Base-by-base conservation (phyloP, 2,329 filamentous ascomycete species). In the Didymella pinodella region DNA sequence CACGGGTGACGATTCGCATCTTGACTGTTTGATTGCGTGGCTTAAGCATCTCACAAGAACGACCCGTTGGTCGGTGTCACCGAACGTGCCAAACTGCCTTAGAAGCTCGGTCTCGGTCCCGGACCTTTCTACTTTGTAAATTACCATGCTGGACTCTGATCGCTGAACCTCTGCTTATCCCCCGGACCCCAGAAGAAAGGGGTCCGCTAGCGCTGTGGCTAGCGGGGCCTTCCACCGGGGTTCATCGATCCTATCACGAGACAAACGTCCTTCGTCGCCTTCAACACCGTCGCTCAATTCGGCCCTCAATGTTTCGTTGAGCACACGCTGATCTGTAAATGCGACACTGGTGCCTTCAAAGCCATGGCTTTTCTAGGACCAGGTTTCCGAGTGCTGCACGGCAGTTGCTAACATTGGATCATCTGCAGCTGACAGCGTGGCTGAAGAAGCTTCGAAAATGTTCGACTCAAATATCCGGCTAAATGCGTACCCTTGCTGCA, bases 391-490 rank as follows among this genome's bases (percentile, higher is more conserved):
- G 12, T n/a, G 25, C 41, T 44, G 32, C 18, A 22, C 46, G 22
- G 40, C 40, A 41, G 29, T 25, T 32, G 40, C 49, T 44, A 32
- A 58, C 40, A 38, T 47, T 50, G 45, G 20, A 38, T 16, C 16
- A 16, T 44, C 28, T 48, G 45, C 50, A 59, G 49, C 56, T 59
- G 56, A 50, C 56, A 50, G 38, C 29, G 49, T 59, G 45, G 49
- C 55, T 40, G 46, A 28, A 16, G 14, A 46, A 31, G 43, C 32
- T 50, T 49, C 46, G 49, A 41, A 31, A 11, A 57, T 28, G 36
- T 38, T 22, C 20, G 16, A 36, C 26, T 46, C 11, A 25, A 54
- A 47, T 7, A 10, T 32, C 55, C 49, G 50, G 46, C 40, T 54
- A 54, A 54, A 53, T 31, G 16, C 45, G 45, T 12, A 59, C 34